These are phyloP conservation scores for Scytalidium lignicola DNA, from an alignment of 2,329 filamentous ascomycete genomes.

Conservation along the genomic window DNA sequence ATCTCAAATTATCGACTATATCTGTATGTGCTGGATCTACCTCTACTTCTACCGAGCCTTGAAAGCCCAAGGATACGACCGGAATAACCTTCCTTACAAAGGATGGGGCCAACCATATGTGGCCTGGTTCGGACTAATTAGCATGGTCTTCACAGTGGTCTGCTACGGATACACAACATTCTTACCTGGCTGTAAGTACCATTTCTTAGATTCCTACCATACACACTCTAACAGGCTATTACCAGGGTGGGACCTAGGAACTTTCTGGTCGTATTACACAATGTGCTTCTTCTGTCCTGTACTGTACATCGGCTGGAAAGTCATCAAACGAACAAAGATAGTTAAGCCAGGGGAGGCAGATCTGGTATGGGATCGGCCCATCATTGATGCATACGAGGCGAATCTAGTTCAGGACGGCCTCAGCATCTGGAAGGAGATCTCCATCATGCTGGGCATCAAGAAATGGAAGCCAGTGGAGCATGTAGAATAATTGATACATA, in stretches of 20 bases:
- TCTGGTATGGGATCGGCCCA: slow-evolving; percentile 18
- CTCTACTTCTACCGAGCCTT: slow-evolving; percentile 51
- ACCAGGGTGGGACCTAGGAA: slow-evolving; percentile 63
- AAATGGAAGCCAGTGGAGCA: slow-evolving; percentile 12
- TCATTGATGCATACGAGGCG: slow-evolving; percentile 22
- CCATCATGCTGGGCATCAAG: slow-evolving; percentile 14
- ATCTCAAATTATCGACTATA: slow-evolving; percentile 40
- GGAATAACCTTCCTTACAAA: slow-evolving; percentile 52
- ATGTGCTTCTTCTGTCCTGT: slow-evolving; percentile 62
- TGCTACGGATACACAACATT: slow-evolving; percentile 57
- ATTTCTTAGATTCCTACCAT: too few relatives aligned
- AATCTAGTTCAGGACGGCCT: slow-evolving; percentile 9
- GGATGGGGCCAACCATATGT: slow-evolving; percentile 51
- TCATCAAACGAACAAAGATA: slow-evolving; percentile 53
- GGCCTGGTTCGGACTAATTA: slow-evolving; percentile 51
- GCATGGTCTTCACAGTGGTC: slow-evolving; percentile 53
- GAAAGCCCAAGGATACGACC: slow-evolving; percentile 43
- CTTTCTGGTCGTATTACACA: slow-evolving; percentile 66
- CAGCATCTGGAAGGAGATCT: slow-evolving; percentile 17
- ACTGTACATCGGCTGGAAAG: slow-evolving; percentile 61
- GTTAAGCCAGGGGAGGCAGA: slow-evolving; percentile 30
- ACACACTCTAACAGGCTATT: too few relatives aligned
- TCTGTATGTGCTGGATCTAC: slow-evolving; percentile 53
- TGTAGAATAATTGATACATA: slow-evolving; percentile 9
- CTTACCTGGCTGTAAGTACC: slow-evolving; percentile 42